Evolutionary conservation across 2,329 filamentous ascomycete genomes (phyloP).

Genomic region (Cladosporium sphaerospermum): DNA sequence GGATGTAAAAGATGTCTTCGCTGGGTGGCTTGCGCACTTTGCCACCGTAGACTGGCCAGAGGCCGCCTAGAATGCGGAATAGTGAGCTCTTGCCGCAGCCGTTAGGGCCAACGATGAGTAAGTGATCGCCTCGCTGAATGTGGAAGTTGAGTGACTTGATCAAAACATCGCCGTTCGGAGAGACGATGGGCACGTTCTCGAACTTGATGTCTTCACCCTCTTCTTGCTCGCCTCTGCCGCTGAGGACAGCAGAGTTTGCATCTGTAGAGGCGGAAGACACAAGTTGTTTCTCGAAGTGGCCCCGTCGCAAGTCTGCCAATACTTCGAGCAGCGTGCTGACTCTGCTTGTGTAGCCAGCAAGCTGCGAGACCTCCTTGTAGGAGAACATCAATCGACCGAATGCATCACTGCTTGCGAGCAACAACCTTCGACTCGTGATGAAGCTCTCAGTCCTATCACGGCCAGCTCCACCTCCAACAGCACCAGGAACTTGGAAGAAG

Average conservation of each 20-base stretch:
- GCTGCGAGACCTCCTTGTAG: constrained; percentile 93
- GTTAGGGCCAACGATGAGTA: constrained; percentile 93
- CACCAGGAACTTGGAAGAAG: constrained; percentile 66
- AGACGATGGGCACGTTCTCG: constrained; percentile 86
- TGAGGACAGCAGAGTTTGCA: constrained; percentile 74
- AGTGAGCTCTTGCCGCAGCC: constrained; percentile 94
- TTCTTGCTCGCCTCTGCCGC: constrained; percentile 71
- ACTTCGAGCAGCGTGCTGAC: constrained; percentile 86
- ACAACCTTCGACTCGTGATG: constrained; percentile 86
- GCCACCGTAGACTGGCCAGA: constrained; percentile 97
- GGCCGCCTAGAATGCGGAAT: constrained; percentile 89
- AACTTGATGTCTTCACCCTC: constrained; percentile 84
- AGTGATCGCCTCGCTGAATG: constrained; percentile 78
- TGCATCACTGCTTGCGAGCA: constrained; percentile 88
- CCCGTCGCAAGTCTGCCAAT: constrained; percentile 85
- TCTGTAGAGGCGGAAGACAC: constrained; percentile 81
- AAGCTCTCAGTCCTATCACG: constrained; percentile 52
- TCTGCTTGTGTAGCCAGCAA: constrained; percentile 90
- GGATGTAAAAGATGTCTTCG: constrained; percentile 95
- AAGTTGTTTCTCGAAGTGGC: constrained; percentile 92
- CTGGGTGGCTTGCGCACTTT: constrained; percentile 87
- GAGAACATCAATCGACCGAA: constrained; percentile 97
- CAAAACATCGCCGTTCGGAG: constrained; percentile 90
- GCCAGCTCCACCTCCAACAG: constrained; percentile 16
- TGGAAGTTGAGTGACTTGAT: constrained; percentile 80